Evolutionary conservation across 1,139 yeast genomes (phyloP).

Genomic region (Blastobotrys capitulatus): DNA sequence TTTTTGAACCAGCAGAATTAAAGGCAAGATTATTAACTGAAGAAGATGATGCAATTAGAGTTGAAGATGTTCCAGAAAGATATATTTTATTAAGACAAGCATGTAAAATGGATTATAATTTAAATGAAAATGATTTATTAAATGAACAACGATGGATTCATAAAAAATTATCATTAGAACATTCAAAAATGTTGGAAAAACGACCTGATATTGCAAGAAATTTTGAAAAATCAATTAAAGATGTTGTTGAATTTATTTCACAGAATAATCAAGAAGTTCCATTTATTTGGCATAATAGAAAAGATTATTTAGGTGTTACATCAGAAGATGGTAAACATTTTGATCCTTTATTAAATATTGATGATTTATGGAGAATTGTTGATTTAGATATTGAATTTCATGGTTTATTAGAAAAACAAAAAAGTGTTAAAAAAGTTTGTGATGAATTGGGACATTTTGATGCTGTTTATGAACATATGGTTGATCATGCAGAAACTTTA

Average conservation of each 20-base stretch:
- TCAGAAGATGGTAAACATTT: constrained; percentile 7
- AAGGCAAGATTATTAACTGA: constrained; percentile 88
- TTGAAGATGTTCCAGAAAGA: constrained; percentile 88
- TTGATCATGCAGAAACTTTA: constrained; percentile 55
- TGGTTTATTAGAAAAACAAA: constrained; percentile 71
- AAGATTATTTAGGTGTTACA: constrained; percentile 64
- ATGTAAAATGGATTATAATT: constrained; percentile 50
- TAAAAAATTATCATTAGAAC: constrained; percentile 31
- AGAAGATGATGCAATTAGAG: constrained; percentile 82
- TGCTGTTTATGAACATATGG: constrained; percentile 50
- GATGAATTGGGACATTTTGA: constrained; percentile 53
- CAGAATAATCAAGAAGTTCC: constrained; percentile 87
- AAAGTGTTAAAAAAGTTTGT: constrained; percentile 54
- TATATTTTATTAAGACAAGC: constrained; percentile 69
- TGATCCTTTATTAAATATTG: constrained; percentile 44
- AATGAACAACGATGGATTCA: constrained; percentile 79
- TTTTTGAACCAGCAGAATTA: constrained; percentile 90
- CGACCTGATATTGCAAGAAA: constrained; percentile 49
- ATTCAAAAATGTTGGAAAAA: constrained; percentile 20
- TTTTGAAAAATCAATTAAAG: constrained; percentile 64
- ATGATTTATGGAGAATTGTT: constrained; percentile 89
- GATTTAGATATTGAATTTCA: constrained; percentile 86
- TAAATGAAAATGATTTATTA: constrained; percentile 61
- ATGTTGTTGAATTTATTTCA: constrained; percentile 72
- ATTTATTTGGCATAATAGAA: constrained; percentile 93